Conservation (phyloP, 2,329 filamentous ascomycete species). For the Scopulariopsis brevicaulis region DNA sequence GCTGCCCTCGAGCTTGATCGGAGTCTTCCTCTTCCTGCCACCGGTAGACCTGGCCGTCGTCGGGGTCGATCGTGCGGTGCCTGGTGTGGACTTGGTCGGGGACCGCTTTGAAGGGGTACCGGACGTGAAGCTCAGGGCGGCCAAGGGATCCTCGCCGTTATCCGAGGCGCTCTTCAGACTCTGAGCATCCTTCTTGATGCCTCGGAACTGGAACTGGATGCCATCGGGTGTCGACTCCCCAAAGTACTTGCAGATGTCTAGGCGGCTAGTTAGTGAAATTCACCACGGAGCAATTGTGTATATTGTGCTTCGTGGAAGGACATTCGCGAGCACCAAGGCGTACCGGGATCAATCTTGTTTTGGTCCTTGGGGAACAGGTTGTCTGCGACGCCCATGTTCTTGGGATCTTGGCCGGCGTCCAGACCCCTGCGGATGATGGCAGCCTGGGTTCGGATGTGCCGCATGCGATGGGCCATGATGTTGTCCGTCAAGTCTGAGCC, state of each 20-base stretch:
- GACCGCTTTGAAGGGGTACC: neutral
- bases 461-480: slow-evolving; percentile 39
- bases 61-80: slow-evolving; percentile 7
- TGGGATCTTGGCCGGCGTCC: slow-evolving; percentile 25
- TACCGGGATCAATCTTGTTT: slow-evolving; percentile 19
- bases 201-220: slow-evolving; percentile 49
- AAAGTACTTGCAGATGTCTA: slow-evolving; percentile 49
- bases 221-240: slow-evolving; percentile 46
- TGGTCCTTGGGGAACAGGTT: slow-evolving; percentile 22
- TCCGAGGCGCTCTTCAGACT: slow-evolving; percentile 31
- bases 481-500: slow-evolving; percentile 36
- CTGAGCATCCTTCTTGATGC: slow-evolving; percentile 41
- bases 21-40: slow-evolving; percentile 14
- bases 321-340: neutral
- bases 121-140: slow-evolving; percentile 16
- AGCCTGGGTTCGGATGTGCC: slow-evolving; percentile 30
- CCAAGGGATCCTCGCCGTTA: slow-evolving; percentile 32
- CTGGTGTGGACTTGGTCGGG: slow-evolving; percentile 8
- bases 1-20: slow-evolving; percentile 7
- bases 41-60: slow-evolving; percentile 5
- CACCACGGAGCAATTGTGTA: neutral
- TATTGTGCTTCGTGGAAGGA: neutral
- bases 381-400: slow-evolving; percentile 24
- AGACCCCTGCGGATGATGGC: slow-evolving; percentile 24
- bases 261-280: neutral